Conservation (phyloP, 768 basidiomycete genomes). For the Neoboletus magnificus region DNA sequence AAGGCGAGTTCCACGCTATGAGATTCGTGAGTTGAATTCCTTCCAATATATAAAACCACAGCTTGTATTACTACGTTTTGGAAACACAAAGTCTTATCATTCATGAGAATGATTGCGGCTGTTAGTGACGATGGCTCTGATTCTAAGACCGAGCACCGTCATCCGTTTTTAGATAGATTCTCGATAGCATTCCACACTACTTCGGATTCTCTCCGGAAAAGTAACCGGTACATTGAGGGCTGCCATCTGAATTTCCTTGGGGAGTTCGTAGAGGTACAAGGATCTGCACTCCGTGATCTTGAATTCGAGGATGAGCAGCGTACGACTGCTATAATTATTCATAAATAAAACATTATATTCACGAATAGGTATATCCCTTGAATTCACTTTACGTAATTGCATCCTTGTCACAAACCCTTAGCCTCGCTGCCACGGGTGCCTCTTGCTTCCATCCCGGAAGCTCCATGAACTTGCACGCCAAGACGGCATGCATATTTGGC, state of each 20-base stretch:
- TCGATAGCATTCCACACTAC: constrained; percentile 14
- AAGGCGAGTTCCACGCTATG: background rate
- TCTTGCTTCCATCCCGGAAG: background rate
- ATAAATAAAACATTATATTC: too few relatives aligned
- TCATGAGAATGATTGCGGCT: background rate
- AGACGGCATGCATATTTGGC: background rate
- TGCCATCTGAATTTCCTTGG: background rate
- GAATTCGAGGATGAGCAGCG: background rate
- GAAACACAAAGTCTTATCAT: background rate
- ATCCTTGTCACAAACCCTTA: background rate
- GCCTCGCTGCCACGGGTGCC: background rate
- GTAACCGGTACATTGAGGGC: background rate
- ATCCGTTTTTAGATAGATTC: background rate
- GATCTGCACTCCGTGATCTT: background rate
- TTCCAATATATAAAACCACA: background rate
- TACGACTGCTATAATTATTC: too few relatives aligned
- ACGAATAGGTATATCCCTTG: too few relatives aligned
- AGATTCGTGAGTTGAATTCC: background rate
- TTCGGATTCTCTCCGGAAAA: constrained; percentile 10
- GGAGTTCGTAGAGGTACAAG: background rate
- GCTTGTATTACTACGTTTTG: background rate
- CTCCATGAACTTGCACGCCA: background rate
- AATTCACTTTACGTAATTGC: too few relatives aligned
- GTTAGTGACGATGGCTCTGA: background rate
- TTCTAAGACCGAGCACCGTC: background rate